A percentile compares a stretch with the other conserved stretches of the same genome.
Evolutionary conservation across 2,329 filamentous ascomycete species (phyloP).

Genomic region (Claviceps maximensis): DNA sequence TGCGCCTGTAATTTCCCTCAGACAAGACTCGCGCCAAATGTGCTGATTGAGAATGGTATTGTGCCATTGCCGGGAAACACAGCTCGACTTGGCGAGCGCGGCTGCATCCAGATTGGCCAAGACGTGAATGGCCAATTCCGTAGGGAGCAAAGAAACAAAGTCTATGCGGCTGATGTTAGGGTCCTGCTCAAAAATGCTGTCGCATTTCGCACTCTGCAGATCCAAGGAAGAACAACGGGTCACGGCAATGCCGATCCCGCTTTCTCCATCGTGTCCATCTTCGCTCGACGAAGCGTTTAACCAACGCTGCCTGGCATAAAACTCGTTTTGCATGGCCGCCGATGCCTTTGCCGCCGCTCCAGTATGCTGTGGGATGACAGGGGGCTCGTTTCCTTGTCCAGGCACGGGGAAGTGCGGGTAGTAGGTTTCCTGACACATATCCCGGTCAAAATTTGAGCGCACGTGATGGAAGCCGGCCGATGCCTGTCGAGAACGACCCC

Average conservation of each 20-base stretch:
- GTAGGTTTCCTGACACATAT: constrained; percentile 15
- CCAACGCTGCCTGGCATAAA: constrained; percentile 27
- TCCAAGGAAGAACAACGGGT: constrained; percentile 29
- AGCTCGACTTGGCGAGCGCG: constrained; percentile 33
- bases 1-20: constrained; percentile 45
- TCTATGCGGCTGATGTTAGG: constrained; percentile 39
- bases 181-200: constrained; percentile 19
- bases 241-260: constrained; percentile 49
- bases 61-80: constrained; percentile 40
- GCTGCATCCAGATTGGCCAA: constrained; percentile 41
- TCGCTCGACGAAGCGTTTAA: constrained; percentile 27
- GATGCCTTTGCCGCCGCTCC: constrained; percentile 50
- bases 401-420: constrained; percentile 28
- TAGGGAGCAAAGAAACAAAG: constrained; percentile 42
- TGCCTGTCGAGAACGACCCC: constrained; percentile 38
- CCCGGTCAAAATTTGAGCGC: constrained; percentile 30
- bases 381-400: constrained; percentile 39
- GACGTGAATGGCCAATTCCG: constrained; percentile 46
- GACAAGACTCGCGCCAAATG: constrained; percentile 51
- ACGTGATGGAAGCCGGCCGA: constrained; percentile 36
- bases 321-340: constrained; percentile 45
- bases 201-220: constrained; percentile 22
- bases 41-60: constrained; percentile 36
- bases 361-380: constrained; percentile 45
- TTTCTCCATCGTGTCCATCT: constrained; percentile 45